These are phyloP conservation scores for Wickerhamomyces ciferrii DNA, from an alignment of 805 yeast species.

Conservation along the genomic window DNA sequence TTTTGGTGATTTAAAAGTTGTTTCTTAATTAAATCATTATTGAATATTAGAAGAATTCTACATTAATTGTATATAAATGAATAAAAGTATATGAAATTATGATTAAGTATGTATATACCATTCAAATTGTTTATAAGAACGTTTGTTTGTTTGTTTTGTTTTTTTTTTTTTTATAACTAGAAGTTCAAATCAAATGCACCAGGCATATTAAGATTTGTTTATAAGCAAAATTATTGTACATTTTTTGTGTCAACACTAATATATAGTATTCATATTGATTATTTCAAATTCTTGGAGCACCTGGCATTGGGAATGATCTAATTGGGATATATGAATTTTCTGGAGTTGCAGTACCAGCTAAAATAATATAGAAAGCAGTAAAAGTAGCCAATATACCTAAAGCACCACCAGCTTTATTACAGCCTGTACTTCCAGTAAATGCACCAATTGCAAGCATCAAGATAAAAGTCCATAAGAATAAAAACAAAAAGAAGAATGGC, in stretches of 20 bases:
- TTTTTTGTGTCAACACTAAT: not conserved
- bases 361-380: slow-evolving; percentile 41
- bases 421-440: slow-evolving; percentile 28
- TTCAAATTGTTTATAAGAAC: no score
- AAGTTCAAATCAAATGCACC: not conserved
- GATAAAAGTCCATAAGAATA: slow-evolving; percentile 8
- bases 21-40: slow-evolving; percentile 3
- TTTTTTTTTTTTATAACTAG: no score
- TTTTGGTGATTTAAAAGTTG: slow-evolving; percentile 39
- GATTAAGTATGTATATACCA: no score
- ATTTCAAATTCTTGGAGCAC: not conserved
- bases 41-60: no score
- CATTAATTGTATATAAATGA: not conserved
- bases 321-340: slow-evolving; percentile 5
- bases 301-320: not conserved
- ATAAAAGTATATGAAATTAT: not conserved
- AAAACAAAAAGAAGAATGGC: slow-evolving; percentile 30
- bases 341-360: slow-evolving; percentile 34
- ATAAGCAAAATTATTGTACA: not conserved
- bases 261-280: not conserved
- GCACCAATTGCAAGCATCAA: slow-evolving; percentile 35
- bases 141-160: not conserved
- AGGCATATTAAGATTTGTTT: not conserved
- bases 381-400: slow-evolving; percentile 38
- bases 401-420: slow-evolving; percentile 42